Evolutionary conservation across 345 rosid genomes (phyloP), one percentile per base, ranked within the genome.

Genomic region (Triadica sebifera): DNA sequence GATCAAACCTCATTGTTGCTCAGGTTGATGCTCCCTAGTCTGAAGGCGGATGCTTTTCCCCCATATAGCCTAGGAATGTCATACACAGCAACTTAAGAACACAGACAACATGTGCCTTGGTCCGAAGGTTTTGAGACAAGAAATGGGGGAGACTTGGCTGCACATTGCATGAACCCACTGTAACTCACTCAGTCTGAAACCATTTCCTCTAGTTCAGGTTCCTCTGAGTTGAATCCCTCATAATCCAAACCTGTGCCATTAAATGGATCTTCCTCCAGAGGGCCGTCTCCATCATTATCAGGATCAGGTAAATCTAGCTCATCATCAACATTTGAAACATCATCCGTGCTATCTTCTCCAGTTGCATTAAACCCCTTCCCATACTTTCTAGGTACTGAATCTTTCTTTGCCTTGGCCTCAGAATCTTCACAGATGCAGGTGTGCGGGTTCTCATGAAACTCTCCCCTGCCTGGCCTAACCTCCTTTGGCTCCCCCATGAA

Each of bases 401-500:
- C 79, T 41, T 71, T 77, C 69, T 71, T 86, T 49, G 81, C 81
- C 78, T 82, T 85, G 51, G 85, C 90, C 65, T 81, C 79, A 1
- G 86, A 73, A 70, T 86, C 88, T 82, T 89, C 92, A 64, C 99
- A 95, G 74, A 95, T 88, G 86, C 99, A 95, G 70, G 89, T 56
- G 6, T 94, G 77, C 3, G 99, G 99, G 76, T 95, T 95, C 89
- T 95, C 99, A 71, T 93, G 98, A 83, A 95, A 95, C 84, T 91
- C 98, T 60, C 99, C 99, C 84, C 98, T 89, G 65, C 99, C 98
- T 0, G 94, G 87, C 85, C 94, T 86, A 20, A 88, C 93, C 79
- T 95, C 98, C 70, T 89, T 95, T 24, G 99, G 99, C 80, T 86
- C 92, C 72, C 99, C 98, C 97, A 95, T 90, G 85, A 93, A 95